These are phyloP conservation scores for Sordaria brevicollis DNA, from an alignment of 495 filamentous ascomycete species.

Conservation along the genomic window DNA sequence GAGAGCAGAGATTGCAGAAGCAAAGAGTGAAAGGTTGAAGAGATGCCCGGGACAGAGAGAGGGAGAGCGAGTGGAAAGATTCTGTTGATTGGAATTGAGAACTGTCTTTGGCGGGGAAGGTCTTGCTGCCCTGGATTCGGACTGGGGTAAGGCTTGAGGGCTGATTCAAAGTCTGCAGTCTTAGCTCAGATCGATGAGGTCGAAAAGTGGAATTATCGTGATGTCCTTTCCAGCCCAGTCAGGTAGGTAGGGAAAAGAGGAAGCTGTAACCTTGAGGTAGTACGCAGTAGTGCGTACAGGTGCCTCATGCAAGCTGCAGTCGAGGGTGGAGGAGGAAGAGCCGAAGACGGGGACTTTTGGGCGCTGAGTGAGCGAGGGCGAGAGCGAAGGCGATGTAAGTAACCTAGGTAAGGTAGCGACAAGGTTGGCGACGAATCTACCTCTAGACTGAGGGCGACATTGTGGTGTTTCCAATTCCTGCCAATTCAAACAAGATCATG, in stretches of 20 bases:
- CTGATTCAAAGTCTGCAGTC: not conserved
- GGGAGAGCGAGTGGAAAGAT: not conserved
- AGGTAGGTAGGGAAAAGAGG: not conserved
- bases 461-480: not conserved
- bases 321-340: not conserved
- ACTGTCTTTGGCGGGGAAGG: not conserved
- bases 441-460: not conserved
- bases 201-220: not conserved
- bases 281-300: not conserved
- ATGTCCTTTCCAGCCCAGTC: not conserved
- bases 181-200: not conserved
- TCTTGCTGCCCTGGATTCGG: not conserved
- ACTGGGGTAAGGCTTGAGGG: not conserved
- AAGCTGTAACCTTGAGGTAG: not conserved
- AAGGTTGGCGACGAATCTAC: not conserved
- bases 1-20: not conserved
- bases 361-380: not conserved
- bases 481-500: not conserved
- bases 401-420: no score
- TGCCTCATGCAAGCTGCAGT: not conserved
- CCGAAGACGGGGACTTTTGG: no score
- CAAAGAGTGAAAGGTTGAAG: not conserved
- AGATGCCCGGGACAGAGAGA: not conserved
- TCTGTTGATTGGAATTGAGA: not conserved
- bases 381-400: no score